These are phyloP conservation scores for Phytophthora tentaculata DNA, from an alignment of 352 stramenopile species.

Conservation along the genomic window DNA sequence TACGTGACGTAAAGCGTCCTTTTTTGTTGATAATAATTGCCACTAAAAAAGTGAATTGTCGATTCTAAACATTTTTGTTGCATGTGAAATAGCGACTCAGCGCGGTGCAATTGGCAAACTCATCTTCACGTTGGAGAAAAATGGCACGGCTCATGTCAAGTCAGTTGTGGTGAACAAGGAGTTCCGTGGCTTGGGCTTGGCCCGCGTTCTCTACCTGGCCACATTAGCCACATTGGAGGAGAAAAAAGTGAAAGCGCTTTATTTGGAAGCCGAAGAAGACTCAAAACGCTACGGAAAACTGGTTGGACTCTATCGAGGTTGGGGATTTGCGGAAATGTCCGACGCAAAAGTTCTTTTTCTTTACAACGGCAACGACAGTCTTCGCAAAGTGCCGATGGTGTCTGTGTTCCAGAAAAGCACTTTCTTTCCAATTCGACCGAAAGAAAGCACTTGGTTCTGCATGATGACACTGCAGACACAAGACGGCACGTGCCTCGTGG, in stretches of 20 bases:
- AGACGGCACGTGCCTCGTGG: slow-evolving; percentile 74
- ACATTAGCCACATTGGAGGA: slow-evolving; percentile 70
- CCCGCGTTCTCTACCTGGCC: slow-evolving; percentile 80
- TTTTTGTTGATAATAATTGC: not conserved
- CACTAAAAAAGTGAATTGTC: slow-evolving; percentile 2
- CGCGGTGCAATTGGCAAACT: slow-evolving; percentile 80
- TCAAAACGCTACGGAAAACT: slow-evolving; percentile 63
- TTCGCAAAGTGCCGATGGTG: slow-evolving; percentile 86
- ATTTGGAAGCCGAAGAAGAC: slow-evolving; percentile 76
- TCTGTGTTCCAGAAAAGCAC: slow-evolving; percentile 47
- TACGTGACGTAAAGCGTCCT: slow-evolving; percentile 11
- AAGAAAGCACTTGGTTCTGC: slow-evolving; percentile 70
- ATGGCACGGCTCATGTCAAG: slow-evolving; percentile 73
- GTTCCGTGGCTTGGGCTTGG: slow-evolving; percentile 72
- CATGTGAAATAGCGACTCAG: slow-evolving; percentile 44
- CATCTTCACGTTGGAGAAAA: slow-evolving; percentile 79
- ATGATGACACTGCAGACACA: slow-evolving; percentile 73
- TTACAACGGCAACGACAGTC: slow-evolving; percentile 86
- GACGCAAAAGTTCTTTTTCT: slow-evolving; percentile 80
- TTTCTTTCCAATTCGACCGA: slow-evolving; percentile 57
- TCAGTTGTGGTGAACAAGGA: slow-evolving; percentile 73
- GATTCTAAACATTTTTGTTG: slow-evolving; percentile 12
- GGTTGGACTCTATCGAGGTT: slow-evolving; percentile 73
- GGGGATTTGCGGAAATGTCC: slow-evolving; percentile 63
- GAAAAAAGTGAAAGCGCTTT: slow-evolving; percentile 54